These are phyloP conservation scores for Dryadomyces sulphureus DNA, from an alignment of 2,329 filamentous ascomycete genomes.

Conservation along the genomic window DNA sequence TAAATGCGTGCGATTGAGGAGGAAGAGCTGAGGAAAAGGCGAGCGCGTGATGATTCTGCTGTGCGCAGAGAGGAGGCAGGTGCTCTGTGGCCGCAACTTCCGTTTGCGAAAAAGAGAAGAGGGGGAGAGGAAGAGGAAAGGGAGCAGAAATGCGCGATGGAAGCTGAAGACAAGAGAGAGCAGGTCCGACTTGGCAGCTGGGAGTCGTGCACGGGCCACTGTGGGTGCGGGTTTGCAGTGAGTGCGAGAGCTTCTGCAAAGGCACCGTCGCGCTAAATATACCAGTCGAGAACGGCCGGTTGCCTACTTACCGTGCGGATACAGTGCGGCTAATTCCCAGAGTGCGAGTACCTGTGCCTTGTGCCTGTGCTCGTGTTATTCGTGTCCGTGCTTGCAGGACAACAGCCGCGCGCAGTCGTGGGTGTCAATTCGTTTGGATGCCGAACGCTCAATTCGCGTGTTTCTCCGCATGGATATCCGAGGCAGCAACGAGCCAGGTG, in stretches of 20 bases:
- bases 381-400: not conserved
- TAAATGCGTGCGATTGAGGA: not conserved
- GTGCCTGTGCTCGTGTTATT: no score
- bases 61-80: not conserved
- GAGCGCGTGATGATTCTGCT: not conserved
- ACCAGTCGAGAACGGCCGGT: not conserved
- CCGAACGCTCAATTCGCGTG: no score
- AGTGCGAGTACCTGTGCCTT: not conserved
- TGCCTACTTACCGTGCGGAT: not conserved
- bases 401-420: no score
- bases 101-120: not conserved
- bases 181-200: not conserved
- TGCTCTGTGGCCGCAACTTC: not conserved
- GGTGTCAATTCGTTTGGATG: not conserved
- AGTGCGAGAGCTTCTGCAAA: no score
- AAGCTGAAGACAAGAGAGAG: not conserved
- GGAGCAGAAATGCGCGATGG: not conserved
- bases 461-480: no score
- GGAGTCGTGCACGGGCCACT: not conserved
- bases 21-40: not conserved
- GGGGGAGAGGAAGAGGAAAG: not conserved
- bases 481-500: not conserved
- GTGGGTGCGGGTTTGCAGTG: not conserved
- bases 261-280: not conserved
- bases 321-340: not conserved